Conservation (phyloP, 768 basidiomycete genomes). For the Imleria badia region DNA sequence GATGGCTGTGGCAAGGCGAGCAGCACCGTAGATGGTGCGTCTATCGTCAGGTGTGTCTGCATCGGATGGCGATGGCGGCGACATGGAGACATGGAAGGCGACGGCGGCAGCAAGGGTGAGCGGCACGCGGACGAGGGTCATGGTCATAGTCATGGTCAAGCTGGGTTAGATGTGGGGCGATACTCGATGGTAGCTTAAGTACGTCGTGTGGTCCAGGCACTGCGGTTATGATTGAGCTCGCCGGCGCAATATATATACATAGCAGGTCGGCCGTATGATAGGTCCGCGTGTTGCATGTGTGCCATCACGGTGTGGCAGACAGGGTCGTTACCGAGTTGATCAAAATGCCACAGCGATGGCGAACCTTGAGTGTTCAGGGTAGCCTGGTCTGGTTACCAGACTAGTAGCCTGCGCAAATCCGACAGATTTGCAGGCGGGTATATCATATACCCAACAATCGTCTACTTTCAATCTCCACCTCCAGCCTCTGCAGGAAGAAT, state of each 20-base stretch:
- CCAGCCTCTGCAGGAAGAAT: too few species aligned
- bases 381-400: too few species aligned
- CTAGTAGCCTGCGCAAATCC: too few species aligned
- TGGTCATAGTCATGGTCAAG: not conserved
- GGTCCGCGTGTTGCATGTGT: not conserved
- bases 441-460: too few species aligned
- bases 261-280: not conserved
- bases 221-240: not conserved
- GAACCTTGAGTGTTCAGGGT: too few species aligned
- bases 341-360: too few species aligned
- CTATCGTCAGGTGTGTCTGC: conserved; percentile 21
- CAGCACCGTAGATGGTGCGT: conserved; percentile 11
- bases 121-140: conserved; percentile 40
- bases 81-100: conserved; percentile 44
- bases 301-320: not conserved
- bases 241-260: not conserved
- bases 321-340: not conserved
- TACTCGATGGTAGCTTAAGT: not conserved
- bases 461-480: too few species aligned
- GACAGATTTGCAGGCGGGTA: too few species aligned
- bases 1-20: conserved; percentile 4
- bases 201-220: not conserved
- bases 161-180: not conserved
- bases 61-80: conserved; percentile 33
- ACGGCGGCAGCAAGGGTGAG: conserved; percentile 43